Evolutionary conservation across 2,329 filamentous ascomycete genomes (phyloP).

Genomic region (Calonectria naviculata): DNA sequence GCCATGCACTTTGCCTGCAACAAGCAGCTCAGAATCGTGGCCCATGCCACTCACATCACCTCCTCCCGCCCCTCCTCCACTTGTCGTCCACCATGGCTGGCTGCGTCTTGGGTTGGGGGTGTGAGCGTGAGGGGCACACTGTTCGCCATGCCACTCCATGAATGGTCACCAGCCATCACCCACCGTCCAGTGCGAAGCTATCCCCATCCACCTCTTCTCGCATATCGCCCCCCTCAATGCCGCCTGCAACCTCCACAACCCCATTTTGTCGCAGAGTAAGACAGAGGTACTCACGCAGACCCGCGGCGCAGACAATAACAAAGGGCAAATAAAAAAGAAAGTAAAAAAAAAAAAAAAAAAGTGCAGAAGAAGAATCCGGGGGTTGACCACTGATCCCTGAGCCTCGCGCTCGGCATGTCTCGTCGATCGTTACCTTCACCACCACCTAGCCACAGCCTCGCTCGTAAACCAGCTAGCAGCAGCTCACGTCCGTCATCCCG

Average conservation of each 20-base stretch:
- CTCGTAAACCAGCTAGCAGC: slow-evolving; percentile 14
- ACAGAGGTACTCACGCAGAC: background rate
- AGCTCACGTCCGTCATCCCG: background rate
- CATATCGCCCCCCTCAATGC: slow-evolving; percentile 8
- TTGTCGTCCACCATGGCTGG: slow-evolving; percentile 4
- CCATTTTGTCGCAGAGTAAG: background rate
- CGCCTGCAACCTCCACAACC: slow-evolving; percentile 14
- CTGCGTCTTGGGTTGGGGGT: slow-evolving; percentile 7
- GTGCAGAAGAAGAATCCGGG: slow-evolving; percentile 3
- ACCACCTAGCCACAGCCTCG: slow-evolving; percentile 2
- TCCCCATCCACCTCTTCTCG: slow-evolving; percentile 14
- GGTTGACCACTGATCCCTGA: slow-evolving; percentile 3
- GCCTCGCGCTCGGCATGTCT: slow-evolving; percentile 14
- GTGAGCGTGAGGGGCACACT: slow-evolving; percentile 8
- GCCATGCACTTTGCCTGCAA: background rate
- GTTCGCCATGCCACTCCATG: slow-evolving; percentile 3
- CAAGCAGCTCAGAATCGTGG: slow-evolving; percentile 1
- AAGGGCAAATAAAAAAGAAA: background rate
- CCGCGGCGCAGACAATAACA: background rate
- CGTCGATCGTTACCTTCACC: slow-evolving; percentile 11
- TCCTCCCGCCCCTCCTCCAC: slow-evolving; percentile 22
- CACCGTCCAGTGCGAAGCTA: slow-evolving; percentile 10
- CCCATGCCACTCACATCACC: slow-evolving; percentile 20
- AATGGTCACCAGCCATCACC: slow-evolving; percentile 22
- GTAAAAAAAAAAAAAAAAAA: background rate